These are phyloP conservation scores for Macroventuria anomochaeta DNA, from an alignment of 2,329 filamentous ascomycete genomes.

Conservation along the genomic window DNA sequence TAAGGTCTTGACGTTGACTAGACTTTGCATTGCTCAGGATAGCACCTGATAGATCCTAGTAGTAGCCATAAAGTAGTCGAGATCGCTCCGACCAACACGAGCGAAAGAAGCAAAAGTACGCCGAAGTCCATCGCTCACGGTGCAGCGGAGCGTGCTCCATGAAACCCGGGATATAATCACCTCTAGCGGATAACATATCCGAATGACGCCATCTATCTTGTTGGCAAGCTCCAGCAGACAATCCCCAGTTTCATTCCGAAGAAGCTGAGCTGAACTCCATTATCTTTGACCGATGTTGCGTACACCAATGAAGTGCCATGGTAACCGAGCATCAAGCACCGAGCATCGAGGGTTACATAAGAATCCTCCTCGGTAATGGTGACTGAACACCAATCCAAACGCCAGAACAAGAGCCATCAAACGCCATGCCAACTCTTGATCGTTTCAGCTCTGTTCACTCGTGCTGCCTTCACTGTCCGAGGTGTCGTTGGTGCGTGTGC, in stretches of 20 bases:
- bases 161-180: background rate
- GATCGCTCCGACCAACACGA: background rate
- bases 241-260: no score
- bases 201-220: background rate
- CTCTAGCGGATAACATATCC: background rate
- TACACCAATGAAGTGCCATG: background rate
- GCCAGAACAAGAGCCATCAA: background rate
- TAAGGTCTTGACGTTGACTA: no score
- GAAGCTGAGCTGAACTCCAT: no score
- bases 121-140: background rate
- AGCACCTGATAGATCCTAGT: background rate
- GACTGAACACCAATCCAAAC: background rate
- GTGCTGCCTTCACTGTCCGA: slow-evolving; percentile 24
- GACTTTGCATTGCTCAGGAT: background rate
- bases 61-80: background rate
- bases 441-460: slow-evolving; percentile 19
- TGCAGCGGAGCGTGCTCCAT: background rate
- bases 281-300: background rate
- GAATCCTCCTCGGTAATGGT: background rate
- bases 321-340: background rate
- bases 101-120: background rate
- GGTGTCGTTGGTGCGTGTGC: slow-evolving; percentile 9
- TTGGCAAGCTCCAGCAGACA: background rate
- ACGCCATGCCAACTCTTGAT: background rate
- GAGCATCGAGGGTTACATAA: background rate